These are phyloP conservation scores for Chrysanthemum seticuspe DNA, from an alignment of 129 eudicot species.

Conservation along the genomic window DNA sequence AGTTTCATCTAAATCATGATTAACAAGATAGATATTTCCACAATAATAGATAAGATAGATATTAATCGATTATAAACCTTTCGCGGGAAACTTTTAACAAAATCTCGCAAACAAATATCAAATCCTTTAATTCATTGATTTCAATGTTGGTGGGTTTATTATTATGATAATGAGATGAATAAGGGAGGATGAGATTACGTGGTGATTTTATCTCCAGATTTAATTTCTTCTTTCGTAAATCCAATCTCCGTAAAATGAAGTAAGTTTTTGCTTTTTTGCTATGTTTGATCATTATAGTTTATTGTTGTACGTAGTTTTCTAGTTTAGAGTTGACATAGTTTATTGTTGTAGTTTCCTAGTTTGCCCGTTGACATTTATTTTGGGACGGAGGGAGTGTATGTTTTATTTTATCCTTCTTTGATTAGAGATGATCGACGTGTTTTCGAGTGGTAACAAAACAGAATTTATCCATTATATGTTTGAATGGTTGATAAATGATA, in stretches of 20 bases:
- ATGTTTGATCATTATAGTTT: background rate
- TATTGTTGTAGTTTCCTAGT: too few species aligned
- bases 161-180: background rate
- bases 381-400: too few species aligned
- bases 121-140: background rate
- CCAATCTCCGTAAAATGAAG: conserved; percentile 35
- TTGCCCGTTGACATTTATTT: too few species aligned
- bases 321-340: background rate
- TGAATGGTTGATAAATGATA: too few species aligned
- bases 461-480: too few species aligned
- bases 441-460: background rate
- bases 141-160: background rate
- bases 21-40: background rate
- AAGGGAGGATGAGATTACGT: conserved; percentile 26
- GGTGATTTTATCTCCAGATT: conserved; percentile 4
- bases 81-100: too few species aligned
- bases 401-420: too few species aligned
- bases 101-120: background rate
- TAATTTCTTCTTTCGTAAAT: conserved; percentile 4
- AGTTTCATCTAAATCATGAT: conserved; percentile 10
- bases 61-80: background rate
- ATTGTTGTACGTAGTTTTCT: background rate
- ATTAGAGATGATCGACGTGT: background rate
- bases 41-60: too few species aligned
- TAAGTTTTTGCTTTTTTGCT: conserved; percentile 20